Conservation (phyloP, 179 eudicot genomes). For the Silene coronaria region DNA sequence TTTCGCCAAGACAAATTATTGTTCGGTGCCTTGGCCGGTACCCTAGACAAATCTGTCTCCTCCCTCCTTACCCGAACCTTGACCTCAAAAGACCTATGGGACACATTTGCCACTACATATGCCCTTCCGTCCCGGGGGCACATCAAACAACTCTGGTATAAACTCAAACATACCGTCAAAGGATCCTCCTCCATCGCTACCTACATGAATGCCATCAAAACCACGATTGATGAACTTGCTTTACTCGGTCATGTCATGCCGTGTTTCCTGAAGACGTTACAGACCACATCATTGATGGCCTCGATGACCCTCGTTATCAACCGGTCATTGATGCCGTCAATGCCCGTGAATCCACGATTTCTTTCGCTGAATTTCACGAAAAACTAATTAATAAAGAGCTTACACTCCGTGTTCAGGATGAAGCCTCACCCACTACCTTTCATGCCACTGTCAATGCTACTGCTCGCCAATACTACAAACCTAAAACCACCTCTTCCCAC, state of each 20-base stretch:
- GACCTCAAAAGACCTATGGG: background rate
- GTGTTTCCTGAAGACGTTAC: background rate
- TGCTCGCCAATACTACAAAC: background rate
- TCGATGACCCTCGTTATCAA: no score
- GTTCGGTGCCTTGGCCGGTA: background rate
- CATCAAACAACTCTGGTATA: background rate
- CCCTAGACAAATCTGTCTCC: background rate
- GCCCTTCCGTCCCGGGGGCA: background rate
- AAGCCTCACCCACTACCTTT: no score
- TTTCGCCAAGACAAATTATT: background rate
- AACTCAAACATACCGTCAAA: background rate
- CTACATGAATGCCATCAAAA: background rate
- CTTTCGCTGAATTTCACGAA: background rate
- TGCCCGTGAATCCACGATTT: no score
- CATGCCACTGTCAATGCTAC: no score
- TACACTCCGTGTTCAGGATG: background rate
- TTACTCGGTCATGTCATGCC: background rate
- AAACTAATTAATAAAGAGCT: background rate
- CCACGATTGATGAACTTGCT: background rate
- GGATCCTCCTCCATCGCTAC: background rate
- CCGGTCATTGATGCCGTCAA: no score
- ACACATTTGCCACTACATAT: background rate
- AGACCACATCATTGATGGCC: background rate
- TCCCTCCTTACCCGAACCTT: background rate
- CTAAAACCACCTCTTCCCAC: background rate